Base-by-base conservation (phyloP, 1,284 basidiomycete genomes). In the Crucibulum parvulum region DNA sequence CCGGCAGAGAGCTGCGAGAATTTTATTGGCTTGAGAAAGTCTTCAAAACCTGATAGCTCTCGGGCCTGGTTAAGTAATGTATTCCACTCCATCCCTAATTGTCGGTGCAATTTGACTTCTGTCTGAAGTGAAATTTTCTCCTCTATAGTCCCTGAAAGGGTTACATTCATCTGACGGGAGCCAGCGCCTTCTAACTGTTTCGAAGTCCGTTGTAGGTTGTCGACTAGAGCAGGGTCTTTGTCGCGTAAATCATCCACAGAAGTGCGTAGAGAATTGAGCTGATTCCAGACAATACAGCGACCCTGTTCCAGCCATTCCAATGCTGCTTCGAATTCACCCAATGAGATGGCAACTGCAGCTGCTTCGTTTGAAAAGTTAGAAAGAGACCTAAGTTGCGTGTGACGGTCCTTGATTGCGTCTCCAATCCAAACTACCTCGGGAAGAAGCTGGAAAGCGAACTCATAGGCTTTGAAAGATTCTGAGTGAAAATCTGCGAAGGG, bases 241-340 rank as follows among this genome's bases (percentile, higher is more conserved):
- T 53, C 41, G n/a, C 62, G 55, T 10, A 75, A 59, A 7, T 66
- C 59, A 56, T 70, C 66, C 10, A 73, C 35, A 7, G 71, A 63
- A 34, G 66, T 66, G 15, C 65, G 71, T 41, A 73, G 61, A 34
- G 66, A 63, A 16, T 69, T 56, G 7, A 59, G 57, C 53, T 73
- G 66, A n/a, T 58, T 54, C 71, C 71, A 73, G 45, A 72, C 62
- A 11, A 70, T 58, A 11, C 58, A 59, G 37, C 69, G 61, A 24
- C 68, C 70, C 39, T 56, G 59, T 39, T 61, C 59, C 6, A 57
- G 56, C 59, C 59, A 61, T 54, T 61, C 59, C 43, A 63, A 38
- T 16, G 65, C 67, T 48, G 31, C 31, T 11, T 48, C 8, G 11
- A 24, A 24, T 24, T 24, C 31, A 11, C 24, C 15, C 11, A 16